These are phyloP conservation scores for Pythium sukuiense DNA, from an alignment of 352 stramenopile genomes.

Conservation along the genomic window DNA sequence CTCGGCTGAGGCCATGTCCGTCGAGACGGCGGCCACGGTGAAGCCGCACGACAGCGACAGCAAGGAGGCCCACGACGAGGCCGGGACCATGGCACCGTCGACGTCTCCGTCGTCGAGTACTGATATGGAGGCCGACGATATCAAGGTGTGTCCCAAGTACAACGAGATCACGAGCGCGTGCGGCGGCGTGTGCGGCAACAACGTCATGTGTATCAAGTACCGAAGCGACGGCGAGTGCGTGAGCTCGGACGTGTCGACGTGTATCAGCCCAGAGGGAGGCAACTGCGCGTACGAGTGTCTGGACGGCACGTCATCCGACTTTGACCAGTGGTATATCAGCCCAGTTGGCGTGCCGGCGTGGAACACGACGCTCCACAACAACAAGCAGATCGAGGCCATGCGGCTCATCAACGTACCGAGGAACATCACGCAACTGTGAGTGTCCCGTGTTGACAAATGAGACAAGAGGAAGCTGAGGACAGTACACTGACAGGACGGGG, in stretches of 20 bases:
- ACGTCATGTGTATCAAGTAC: conserved; percentile 23
- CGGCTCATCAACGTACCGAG: conserved; percentile 14
- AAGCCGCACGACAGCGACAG: not conserved
- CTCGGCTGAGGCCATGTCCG: conserved; percentile 7
- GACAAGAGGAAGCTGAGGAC: too few relatives aligned
- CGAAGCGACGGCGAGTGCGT: conserved; percentile 15
- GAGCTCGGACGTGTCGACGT: conserved; percentile 4
- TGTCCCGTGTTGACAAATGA: not conserved
- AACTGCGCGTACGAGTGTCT: conserved; percentile 26
- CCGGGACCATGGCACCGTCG: not conserved
- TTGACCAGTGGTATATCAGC: conserved; percentile 26
- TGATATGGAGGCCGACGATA: not conserved
- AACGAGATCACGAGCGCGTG: conserved; percentile 26
- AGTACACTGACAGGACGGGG: not conserved
- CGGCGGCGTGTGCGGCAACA: conserved; percentile 21
- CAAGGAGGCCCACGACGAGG: not conserved
- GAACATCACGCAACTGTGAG: conserved; percentile 28
- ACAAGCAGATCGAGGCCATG: conserved; percentile 24
- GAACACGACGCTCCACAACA: conserved; percentile 11
- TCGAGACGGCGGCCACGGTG: not conserved
- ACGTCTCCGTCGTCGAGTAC: not conserved
- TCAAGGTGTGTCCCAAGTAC: conserved; percentile 15
- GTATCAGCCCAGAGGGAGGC: not conserved
- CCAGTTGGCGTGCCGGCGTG: conserved; percentile 20
- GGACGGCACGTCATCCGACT: conserved; percentile 14